phyloP scores from a whole-genome alignment of 768 basidiomycete species.

The Tylopilus plumbeoviolaceoides region DNA sequence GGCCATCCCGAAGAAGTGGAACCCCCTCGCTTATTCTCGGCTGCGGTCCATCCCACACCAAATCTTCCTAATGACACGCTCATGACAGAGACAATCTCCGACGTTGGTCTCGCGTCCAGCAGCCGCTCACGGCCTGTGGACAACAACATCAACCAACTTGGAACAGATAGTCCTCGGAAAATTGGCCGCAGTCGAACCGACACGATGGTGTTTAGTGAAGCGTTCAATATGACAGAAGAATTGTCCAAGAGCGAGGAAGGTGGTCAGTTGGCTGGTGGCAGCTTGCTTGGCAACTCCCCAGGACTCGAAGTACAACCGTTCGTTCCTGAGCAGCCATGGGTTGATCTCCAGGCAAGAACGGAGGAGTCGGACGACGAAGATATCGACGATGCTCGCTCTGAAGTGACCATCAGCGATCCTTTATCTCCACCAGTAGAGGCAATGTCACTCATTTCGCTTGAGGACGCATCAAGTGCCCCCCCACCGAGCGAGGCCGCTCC shows the following conservation, averaged over 20 bases:
- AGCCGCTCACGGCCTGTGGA: conserved; percentile 22
- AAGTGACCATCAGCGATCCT: conserved; percentile 13
- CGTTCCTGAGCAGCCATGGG: conserved; percentile 6
- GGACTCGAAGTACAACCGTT: conserved; percentile 10
- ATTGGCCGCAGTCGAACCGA: conserved; percentile 60
- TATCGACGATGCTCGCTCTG: conserved; percentile 19
- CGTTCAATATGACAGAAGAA: conserved; percentile 36
- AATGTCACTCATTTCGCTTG: conserved; percentile 25
- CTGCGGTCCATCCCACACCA: conserved; percentile 33
- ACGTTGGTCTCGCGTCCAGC: conserved; percentile 5
- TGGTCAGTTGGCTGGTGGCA: not conserved
- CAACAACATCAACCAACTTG: conserved; percentile 8
- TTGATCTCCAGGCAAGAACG: conserved; percentile 9
- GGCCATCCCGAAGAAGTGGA: conserved; percentile 31
- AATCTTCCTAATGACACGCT: conserved; percentile 10
- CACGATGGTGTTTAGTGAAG: conserved; percentile 67
- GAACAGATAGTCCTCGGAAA: conserved; percentile 40
- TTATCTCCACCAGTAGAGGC: conserved; percentile 29
- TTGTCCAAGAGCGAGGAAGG: conserved; percentile 23
- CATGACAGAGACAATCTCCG: conserved; percentile 6
- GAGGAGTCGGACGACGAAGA: conserved; percentile 26
- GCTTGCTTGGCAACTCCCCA: conserved; percentile 12
- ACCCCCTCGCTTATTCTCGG: conserved; percentile 38
- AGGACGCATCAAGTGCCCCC: conserved; percentile 9
- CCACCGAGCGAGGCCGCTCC: not conserved